Conservation (phyloP, 257 asterid genomes). For the Penstemon newberryi region DNA sequence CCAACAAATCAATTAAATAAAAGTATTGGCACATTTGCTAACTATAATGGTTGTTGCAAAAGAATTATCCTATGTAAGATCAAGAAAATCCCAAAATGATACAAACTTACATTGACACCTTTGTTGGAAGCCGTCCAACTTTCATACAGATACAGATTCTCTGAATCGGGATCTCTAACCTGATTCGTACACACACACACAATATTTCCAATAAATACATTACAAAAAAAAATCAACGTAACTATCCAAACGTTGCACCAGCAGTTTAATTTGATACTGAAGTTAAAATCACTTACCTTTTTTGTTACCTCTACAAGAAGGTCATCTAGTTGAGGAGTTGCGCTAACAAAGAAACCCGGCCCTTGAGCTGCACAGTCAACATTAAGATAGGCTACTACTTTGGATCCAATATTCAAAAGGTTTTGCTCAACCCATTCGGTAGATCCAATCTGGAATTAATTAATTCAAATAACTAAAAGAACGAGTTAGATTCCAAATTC, state of each 20-base stretch:
- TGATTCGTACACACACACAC: constrained; percentile 35
- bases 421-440: constrained; percentile 97
- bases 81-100: background rate
- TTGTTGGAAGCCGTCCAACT: constrained; percentile 51
- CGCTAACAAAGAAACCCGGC: constrained; percentile 76
- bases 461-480: constrained; percentile 9
- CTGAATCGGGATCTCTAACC: constrained; percentile 86
- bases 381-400: constrained; percentile 83
- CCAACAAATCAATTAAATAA: background rate
- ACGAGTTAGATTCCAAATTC: constrained; percentile 22
- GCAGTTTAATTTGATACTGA: constrained; percentile 15
- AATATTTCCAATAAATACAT: constrained; percentile 12
- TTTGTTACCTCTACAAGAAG: constrained; percentile 72
- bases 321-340: constrained; percentile 94
- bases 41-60: background rate
- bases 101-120: constrained; percentile 53
- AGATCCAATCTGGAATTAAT: constrained; percentile 74
- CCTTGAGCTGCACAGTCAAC: constrained; percentile 99
- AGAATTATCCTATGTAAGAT: background rate
- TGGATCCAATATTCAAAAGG: constrained; percentile 67
- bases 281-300: constrained; percentile 50
- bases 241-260: background rate
- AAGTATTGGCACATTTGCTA: background rate
- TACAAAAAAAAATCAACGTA: background rate
- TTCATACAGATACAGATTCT: constrained; percentile 48